Evolutionary conservation across 805 yeast species (phyloP).

Genomic region (Metschnikowia gruessii): DNA sequence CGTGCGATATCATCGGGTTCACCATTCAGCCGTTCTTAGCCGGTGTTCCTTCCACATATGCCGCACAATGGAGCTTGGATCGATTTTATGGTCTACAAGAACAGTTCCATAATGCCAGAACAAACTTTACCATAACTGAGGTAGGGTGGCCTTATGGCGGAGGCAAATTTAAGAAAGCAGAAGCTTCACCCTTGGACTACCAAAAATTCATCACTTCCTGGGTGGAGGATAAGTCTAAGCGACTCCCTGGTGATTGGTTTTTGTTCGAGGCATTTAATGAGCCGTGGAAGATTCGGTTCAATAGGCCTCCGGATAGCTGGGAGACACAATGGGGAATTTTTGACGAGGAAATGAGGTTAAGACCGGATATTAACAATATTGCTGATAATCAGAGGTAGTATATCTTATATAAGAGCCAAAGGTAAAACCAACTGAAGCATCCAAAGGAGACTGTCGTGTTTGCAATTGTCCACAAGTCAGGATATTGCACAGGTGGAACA

Average conservation of each 20-base stretch:
- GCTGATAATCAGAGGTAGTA: conserved; percentile 15
- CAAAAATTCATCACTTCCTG: conserved; percentile 50
- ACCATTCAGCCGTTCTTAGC: conserved; percentile 69
- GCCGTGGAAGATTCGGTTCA: conserved; percentile 61
- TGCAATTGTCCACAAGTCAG: conserved; percentile 82
- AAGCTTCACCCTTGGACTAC: conserved; percentile 44
- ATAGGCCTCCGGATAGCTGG: conserved; percentile 50
- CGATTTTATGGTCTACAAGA: conserved; percentile 42
- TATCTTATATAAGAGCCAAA: conserved; percentile 69
- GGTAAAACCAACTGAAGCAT: conserved; percentile 70
- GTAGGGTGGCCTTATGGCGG: conserved; percentile 75
- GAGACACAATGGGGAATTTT: conserved; percentile 74
- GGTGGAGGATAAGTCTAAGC: conserved; percentile 45
- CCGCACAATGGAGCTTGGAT: conserved; percentile 45
- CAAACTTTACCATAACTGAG: conserved; percentile 50
- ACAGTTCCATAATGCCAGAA: conserved; percentile 23
- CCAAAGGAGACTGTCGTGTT: conserved; percentile 74
- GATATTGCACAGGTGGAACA: conserved; percentile 58
- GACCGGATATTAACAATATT: conserved; percentile 1
- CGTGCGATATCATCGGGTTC: conserved; percentile 58
- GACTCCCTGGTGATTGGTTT: conserved; percentile 45
- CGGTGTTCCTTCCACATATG: conserved; percentile 47
- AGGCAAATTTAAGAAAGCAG: conserved; percentile 45
- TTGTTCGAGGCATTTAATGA: conserved; percentile 72
- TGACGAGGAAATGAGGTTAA: conserved; percentile 6